Evolutionary conservation across 2,329 filamentous ascomycete species (phyloP), one percentile per base, ranked within the genome.

Genomic region (Colletotrichum sp.): DNA sequence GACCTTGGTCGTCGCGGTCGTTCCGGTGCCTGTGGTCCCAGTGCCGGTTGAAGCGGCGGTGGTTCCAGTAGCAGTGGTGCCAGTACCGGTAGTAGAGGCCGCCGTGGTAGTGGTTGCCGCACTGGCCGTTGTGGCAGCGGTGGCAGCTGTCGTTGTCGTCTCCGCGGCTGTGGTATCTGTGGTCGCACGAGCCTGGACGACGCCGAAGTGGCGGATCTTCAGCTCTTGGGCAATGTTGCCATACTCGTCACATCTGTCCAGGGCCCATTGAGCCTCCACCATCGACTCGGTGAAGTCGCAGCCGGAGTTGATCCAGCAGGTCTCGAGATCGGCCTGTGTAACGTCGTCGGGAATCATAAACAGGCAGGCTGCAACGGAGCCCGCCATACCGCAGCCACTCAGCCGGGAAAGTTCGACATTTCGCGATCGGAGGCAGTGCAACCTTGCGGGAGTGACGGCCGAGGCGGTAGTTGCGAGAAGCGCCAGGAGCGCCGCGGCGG

Each of bases 311-410:
- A 78, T 60, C 79, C 84, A 84, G 81, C 86, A 87, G 32, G 77
- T 76, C 77, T 86, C 82, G 72, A 91, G 75, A 64, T 86, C 82
- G 22, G 75, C 69, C 16, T 80, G 66, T 62, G 80, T 78, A 73
- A 83, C 78, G 77, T 80, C 76, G 69, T 79, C 66, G 16, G 83
- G 76, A 34, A 85, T 82, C 39, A 80, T 77, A 12, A 79, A 75
- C 66, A 91, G 82, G 81, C 89, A 91, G 78, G 82, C 74, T 67
- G 82, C 80, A 77, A 90, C 83, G 52, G 85, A 82, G 71, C 81
- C 82, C 72, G 80, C 80, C 78, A 88, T 80, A 62, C 87, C 88
- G 80, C 89, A 90, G 69, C 83, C 82, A 16, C 88, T 83, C 52
- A 82, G 80, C 18, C 73, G 77, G 62, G 87, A 85, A 65, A 90